Evolutionary conservation across 495 filamentous ascomycete species (phyloP), one percentile per base, ranked within the genome.

Genomic region (Lichina pygmaea): DNA sequence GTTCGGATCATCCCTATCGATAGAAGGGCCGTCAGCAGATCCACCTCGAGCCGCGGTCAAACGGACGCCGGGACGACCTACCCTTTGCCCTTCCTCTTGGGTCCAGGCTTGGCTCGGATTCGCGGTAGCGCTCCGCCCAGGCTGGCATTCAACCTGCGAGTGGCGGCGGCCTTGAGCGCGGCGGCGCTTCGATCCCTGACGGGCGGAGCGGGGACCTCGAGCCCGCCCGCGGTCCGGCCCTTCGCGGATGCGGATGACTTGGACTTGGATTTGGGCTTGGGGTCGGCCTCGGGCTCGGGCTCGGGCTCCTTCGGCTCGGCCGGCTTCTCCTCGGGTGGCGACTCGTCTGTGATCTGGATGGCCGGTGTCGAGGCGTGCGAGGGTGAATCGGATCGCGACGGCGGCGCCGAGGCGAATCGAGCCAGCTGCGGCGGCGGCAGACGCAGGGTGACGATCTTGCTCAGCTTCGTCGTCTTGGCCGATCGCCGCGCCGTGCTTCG

Each of bases 71-170:
- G 6, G 15, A 51, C 10, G 47, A 75, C 81, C 71, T 78, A 97
- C 89, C 92, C 62, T 70, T 73, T 74, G 52, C 78, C 75, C 60
- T 86, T 86, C 71, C 93, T 94, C 70, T 94, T 95, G 0, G 86
- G 84, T 13, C 84, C 84, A 7, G 89, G 86, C 64, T 93, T 86
- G 46, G 81, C 78, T 50, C 79, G 63, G 34, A 74, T 66, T 61
- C 81, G 83, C 30, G 74, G 63, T 11, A 63, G 52, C 7, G 65
- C 57, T 50, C 78, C 71, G 40, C 63, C 64, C 36, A 24, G 24
- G 24, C 24, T 24, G 24, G 24, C 24, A 24, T 24, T 24, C 24
- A 24, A 24, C 24, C 24, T 24, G 24, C 24, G 24, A 1, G 24
- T 24, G 24, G 24, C 24, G 24, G 24, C 24, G 24, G 24, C 24